Evolutionary conservation across 2,329 filamentous ascomycete genomes (phyloP), one percentile per base, ranked within the genome.

Genomic region (Beauveria brongniartii): DNA sequence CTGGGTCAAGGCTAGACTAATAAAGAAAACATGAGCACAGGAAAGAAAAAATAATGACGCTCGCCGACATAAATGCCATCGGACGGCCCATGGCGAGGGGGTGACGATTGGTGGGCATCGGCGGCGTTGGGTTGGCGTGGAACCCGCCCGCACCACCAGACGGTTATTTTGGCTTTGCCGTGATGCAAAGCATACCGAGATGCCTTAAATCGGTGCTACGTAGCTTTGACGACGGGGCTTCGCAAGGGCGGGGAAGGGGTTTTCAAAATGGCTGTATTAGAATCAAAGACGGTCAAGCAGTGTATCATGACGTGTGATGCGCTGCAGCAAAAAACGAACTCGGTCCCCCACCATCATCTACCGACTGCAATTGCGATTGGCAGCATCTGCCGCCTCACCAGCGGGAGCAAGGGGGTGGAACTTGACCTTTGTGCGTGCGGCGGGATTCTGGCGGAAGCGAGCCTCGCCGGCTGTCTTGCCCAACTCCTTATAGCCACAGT

Each of bases 61-160:
- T 34, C 30, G 30, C 30, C 30, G 30, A 34, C 30, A 34, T 34
- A 12, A 34, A 5, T 34, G 30, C 4, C 30, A 34, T 34, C 12
- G 30, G 30, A 34, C 30, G 30, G 30, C 30, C 12, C 22, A 55
- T 54, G 37, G 26, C 16, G 37, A 24, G 20, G 24, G 55, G 46
- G 56, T 52, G 55, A 59, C 56, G 56, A 59, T 59, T 59, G 56
- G 47, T 59, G 56, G 34, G 26, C 56, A 41, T 58, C 10, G 43
- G 56, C 47, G n/a, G 56, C 47, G 18, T 52, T 22, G 37, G 48
- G 56, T 26, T 53, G 48, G 12, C 57, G 57, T 59, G 57, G 57
- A 40, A 50, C 55, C 37, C 9, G 20, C 34, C 54, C 34, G 34
- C 12, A 37, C 34, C 34, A 37, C 28, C 22, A 14, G 16, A n/a